Evolutionary conservation across 192 early-diverging fungal species (phyloP).

Genomic region (Linnemannia hyalina): DNA sequence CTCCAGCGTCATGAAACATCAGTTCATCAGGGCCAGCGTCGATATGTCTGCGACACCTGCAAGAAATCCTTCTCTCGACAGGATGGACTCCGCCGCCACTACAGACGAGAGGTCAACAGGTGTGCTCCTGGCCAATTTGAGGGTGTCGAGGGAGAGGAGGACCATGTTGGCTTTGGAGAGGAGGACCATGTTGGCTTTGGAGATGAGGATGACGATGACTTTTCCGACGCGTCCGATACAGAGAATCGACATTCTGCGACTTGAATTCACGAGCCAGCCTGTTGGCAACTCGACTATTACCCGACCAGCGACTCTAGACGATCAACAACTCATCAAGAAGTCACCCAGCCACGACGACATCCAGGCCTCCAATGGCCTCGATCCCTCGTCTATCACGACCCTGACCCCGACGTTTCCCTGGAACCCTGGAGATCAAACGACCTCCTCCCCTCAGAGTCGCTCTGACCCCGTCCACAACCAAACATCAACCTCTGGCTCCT

Average conservation of each 20-base stretch:
- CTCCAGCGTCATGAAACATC: conserved; percentile 72
- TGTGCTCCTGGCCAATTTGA: neutral
- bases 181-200: neutral
- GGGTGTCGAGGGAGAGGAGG: neutral
- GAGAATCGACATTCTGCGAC: conserved; percentile 13
- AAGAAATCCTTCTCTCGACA: conserved; percentile 68
- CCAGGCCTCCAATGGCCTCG: conserved; percentile 10
- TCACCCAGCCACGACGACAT: neutral
- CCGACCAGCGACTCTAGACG: conserved; percentile 9
- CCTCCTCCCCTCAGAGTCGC: neutral
- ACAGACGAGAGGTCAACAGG: conserved; percentile 1
- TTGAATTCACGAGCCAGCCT: conserved; percentile 9
- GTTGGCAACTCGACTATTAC: neutral
- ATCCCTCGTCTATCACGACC: conserved; percentile 7
- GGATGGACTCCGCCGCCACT: conserved; percentile 75
- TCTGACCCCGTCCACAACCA: neutral
- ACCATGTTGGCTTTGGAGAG: too few relatives aligned
- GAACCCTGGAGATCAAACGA: conserved; percentile 32
- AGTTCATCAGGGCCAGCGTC: conserved; percentile 72
- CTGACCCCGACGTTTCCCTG: conserved; percentile 19
- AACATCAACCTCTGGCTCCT: neutral
- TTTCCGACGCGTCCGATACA: neutral
- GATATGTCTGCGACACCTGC: conserved; percentile 65
- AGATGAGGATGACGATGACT: neutral
- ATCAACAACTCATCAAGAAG: conserved; percentile 5